Base-by-base conservation (phyloP, 2,329 filamentous ascomycete genomes). In the Neofusicoccum umdonicola region DNA sequence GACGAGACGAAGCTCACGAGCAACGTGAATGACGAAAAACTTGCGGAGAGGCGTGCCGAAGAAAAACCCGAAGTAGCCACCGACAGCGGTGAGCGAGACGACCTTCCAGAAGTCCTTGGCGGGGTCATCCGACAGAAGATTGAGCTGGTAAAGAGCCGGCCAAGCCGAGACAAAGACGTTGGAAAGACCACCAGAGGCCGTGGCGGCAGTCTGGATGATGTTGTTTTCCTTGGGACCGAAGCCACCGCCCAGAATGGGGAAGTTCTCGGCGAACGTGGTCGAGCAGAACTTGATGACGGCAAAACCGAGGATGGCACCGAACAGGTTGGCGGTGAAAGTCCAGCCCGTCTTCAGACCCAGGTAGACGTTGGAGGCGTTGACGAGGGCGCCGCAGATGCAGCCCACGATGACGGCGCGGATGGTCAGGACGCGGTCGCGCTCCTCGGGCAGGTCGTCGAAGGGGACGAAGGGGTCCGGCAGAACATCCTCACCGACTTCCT, bases 11-110 rank as follows among this genome's bases (percentile, higher is more conserved):
- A 88, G 76, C 74, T 88, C 85, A 9, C 85, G 80, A 3, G 85
- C 85, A 12, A 88, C 85, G 65, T 88, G 85, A 73, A 89, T 84
- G 73, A 90, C 84, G 78, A 89, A 90, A 78, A 90, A 89, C 71
- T 88, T 88, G 65, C 87, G 85, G 19, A 88, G 52, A 12, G 63
- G 63, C 5, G 74, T 78, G 60, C 27, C 44, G 37, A 88, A 87
- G 73, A 87, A 87, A 66, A 88, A 81, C 3, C 87, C 87, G 72
- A 88, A 88, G 76, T 88, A 87, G 9, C 84, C 85, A 65, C 85
- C 85, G 11, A 88, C 84, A 48, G 87, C 79, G 2, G 86, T 88
- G 67, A 89, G 80, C 34, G 84, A 84, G 63, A 88, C 78, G 54
- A 89, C 82, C 37, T 84, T 80, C 63, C 81, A 80, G 68, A 87